Conservation (phyloP, 2,329 filamentous ascomycete species). For the Stylonectria norvegica region DNA sequence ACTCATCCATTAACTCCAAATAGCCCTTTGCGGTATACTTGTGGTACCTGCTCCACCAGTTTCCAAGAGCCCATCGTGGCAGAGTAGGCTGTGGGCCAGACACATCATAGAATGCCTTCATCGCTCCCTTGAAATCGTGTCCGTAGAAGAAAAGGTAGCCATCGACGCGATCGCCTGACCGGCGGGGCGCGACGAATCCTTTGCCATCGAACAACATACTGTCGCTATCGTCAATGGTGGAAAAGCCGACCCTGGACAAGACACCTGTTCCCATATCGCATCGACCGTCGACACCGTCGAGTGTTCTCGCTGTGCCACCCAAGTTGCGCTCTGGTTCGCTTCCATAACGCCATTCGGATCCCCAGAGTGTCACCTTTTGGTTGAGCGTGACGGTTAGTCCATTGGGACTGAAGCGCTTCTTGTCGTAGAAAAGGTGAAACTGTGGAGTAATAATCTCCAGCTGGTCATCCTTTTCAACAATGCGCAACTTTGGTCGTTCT, state of each 20-base stretch:
- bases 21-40: constrained; percentile 55
- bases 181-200: constrained; percentile 49
- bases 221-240: constrained; percentile 51
- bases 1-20: constrained; percentile 54
- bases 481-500: constrained; percentile 40
- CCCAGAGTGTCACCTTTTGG: constrained; percentile 41
- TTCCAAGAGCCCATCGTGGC: constrained; percentile 57
- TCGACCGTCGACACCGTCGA: constrained; percentile 52
- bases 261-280: constrained; percentile 49
- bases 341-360: constrained; percentile 43
- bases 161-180: constrained; percentile 48
- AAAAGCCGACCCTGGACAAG: constrained; percentile 48
- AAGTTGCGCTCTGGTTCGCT: constrained; percentile 37
- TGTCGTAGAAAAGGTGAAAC: constrained; percentile 58
- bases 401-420: constrained; percentile 49
- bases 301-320: constrained; percentile 50
- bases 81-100: constrained; percentile 54
- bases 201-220: constrained; percentile 55
- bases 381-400: constrained; percentile 46
- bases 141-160: constrained; percentile 60
- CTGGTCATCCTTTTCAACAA: constrained; percentile 42
- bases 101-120: constrained; percentile 52
- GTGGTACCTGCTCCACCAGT: constrained; percentile 65
- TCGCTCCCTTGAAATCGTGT: constrained; percentile 51
- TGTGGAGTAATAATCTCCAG: constrained; percentile 55